phyloP scores from a whole-genome alignment of 116 monocot genomes.

The Dioscorea cayenensis region DNA sequence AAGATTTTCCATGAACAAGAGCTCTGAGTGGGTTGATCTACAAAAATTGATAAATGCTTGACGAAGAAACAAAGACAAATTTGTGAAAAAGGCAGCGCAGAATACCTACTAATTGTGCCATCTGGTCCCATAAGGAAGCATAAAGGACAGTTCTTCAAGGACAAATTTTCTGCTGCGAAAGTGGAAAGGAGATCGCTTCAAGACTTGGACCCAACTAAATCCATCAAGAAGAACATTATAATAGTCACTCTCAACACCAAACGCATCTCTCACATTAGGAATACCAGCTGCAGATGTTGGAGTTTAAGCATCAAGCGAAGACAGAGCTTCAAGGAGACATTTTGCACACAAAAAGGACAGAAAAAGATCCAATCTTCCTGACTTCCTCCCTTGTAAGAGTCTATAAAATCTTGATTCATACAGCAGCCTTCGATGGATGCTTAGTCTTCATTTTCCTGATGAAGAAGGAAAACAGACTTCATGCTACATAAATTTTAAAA shows the following conservation, averaged over 20 bases:
- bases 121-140: constrained; percentile 98
- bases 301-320: background rate
- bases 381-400: constrained; percentile 99
- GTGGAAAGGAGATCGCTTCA: constrained; percentile 90
- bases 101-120: constrained; percentile 46
- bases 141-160: constrained; percentile 88
- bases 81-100: background rate
- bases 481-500: no score
- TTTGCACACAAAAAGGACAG: no score
- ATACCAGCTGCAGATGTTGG: constrained; percentile 56
- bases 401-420: constrained; percentile 94
- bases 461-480: background rate
- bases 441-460: constrained; percentile 88
- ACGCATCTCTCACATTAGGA: constrained; percentile 82
- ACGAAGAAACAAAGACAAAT: constrained; percentile 1
- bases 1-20: constrained; percentile 81
- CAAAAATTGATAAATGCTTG: background rate
- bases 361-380: constrained; percentile 10
- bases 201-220: constrained; percentile 89
- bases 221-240: constrained; percentile 96
- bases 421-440: constrained; percentile 80
- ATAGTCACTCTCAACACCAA: constrained; percentile 93
- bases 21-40: constrained; percentile 84
- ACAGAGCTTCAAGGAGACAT: no score
- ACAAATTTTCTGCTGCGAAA: constrained; percentile 85